Evolutionary conservation across 495 filamentous ascomycete genomes (phyloP).

Genomic region (Neurospora hispaniola): DNA sequence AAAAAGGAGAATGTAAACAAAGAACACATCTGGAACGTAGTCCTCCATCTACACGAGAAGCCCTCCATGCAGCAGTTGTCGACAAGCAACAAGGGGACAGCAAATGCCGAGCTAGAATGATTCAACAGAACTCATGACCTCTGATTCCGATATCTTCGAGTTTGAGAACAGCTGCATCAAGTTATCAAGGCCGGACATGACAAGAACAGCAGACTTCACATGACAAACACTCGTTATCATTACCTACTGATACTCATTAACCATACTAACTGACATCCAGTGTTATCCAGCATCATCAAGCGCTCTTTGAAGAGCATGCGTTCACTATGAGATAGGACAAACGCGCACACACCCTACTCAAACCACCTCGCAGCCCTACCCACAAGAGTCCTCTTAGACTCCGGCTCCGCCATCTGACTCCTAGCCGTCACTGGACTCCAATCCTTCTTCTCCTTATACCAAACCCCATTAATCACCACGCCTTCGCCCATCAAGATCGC

Average conservation of each 20-base stretch:
- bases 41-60: not conserved
- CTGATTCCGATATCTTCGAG: not conserved
- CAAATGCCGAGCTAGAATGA: not conserved
- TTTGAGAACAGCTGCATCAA: not conserved
- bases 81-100: too few species aligned
- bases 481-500: conserved; percentile 35
- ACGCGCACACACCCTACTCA: not conserved
- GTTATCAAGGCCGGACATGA: not conserved
- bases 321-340: not conserved
- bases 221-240: not conserved
- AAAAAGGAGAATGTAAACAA: not conserved
- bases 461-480: conserved; percentile 39
- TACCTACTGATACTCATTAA: not conserved
- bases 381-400: conserved; percentile 13
- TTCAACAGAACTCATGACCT: not conserved
- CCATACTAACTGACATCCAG: not conserved
- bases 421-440: conserved; percentile 26
- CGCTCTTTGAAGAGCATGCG: not conserved
- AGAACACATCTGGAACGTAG: not conserved
- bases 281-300: not conserved
- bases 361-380: not conserved
- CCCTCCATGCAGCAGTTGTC: not conserved
- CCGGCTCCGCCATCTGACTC: conserved; percentile 18
- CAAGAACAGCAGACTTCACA: not conserved
- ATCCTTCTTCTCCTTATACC: conserved; percentile 38